phyloP scores from a whole-genome alignment of 2,329 filamentous ascomycete species.

The Fonsecaea multimorphosa region DNA sequence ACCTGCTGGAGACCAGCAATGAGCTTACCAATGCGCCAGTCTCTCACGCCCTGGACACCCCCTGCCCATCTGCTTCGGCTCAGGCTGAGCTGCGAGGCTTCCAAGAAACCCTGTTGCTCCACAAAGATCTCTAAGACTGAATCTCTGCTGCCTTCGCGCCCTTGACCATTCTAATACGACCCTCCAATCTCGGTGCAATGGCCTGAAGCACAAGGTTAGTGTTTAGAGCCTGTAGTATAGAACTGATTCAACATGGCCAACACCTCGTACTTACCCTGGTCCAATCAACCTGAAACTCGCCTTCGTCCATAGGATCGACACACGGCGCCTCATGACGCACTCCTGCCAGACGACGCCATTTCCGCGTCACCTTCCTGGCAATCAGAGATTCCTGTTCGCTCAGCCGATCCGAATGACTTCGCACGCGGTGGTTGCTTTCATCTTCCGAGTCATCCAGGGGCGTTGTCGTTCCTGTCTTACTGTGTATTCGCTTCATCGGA shows the following conservation, averaged over 20 bases:
- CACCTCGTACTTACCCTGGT: constrained; percentile 29
- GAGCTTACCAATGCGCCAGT: too few species aligned
- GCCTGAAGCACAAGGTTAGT: constrained; percentile 51
- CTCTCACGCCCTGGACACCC: too few species aligned
- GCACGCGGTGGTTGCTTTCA: constrained; percentile 44
- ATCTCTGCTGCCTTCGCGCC: neutral
- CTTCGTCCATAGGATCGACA: constrained; percentile 36
- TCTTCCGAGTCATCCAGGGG: constrained; percentile 57
- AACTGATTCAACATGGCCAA: neutral
- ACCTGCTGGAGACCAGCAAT: too few species aligned
- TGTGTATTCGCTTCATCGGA: constrained; percentile 15
- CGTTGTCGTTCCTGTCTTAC: constrained; percentile 41
- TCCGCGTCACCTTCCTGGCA: constrained; percentile 36
- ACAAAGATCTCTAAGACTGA: neutral
- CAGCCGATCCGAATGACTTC: constrained; percentile 13
- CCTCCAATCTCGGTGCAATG: constrained; percentile 78
- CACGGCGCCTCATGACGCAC: constrained; percentile 29
- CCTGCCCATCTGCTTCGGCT: too few species aligned
- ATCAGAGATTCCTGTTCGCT: constrained; percentile 40
- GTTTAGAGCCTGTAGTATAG: neutral
- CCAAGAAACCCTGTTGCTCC: too few species aligned
- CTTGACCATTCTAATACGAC: constrained; percentile 63
- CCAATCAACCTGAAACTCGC: constrained; percentile 38
- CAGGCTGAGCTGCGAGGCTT: too few species aligned
- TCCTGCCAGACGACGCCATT: constrained; percentile 38